Evolutionary conservation across 1,284 basidiomycete species (phyloP), one percentile per base, ranked within the genome.

Genomic region (Fistulinella staudtii): DNA sequence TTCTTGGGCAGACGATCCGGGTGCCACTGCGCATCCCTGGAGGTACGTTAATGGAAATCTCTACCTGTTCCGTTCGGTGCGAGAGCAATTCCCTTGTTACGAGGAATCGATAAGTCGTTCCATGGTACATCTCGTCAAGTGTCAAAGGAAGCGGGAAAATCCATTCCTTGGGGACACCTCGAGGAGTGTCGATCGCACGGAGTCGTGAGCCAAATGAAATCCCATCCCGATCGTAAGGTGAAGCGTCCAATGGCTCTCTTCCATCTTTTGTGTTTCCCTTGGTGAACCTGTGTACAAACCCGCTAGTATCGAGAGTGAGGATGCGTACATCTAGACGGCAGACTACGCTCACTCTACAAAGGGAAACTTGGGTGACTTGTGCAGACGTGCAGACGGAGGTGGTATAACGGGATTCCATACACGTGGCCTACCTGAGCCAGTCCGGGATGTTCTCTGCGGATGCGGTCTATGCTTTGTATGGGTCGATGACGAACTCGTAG

Each of bases 51-150:
- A 93, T 73, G 50, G 85, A 81, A 47, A 93, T 75, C 29, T 89
- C 75, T 51, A 91, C 85, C 49, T 83, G 78, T 63, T 89, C 85
- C 9, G 75, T 77, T 46, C 66, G 67, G 9, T 82, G 85, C 14
- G 73, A 76, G 27, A 77, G 63, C 46, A 83, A 62, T 46, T 78
- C 77, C 45, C 89, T 81, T 13, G 82, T 86, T 52, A 96, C 79
- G 59, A 86, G 84, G 56, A 94, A 84, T 52, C 79, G 80, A 66
- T 89, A 91, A 25, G 79, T 81, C 27, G 81, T 81, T 39, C 93
- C 92, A 47, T 72, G 76, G 71, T 88, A 93, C 38, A 96, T 74
- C 52, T 96, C 92, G 57, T 94, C 89, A 9, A 96, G 79, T 1
- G 86, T 76, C 50, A 93, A 66, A 13, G 80, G 77, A 18, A 96